phyloP scores from a whole-genome alignment of 257 asterid species.

The Solanum clarkiae region DNA sequence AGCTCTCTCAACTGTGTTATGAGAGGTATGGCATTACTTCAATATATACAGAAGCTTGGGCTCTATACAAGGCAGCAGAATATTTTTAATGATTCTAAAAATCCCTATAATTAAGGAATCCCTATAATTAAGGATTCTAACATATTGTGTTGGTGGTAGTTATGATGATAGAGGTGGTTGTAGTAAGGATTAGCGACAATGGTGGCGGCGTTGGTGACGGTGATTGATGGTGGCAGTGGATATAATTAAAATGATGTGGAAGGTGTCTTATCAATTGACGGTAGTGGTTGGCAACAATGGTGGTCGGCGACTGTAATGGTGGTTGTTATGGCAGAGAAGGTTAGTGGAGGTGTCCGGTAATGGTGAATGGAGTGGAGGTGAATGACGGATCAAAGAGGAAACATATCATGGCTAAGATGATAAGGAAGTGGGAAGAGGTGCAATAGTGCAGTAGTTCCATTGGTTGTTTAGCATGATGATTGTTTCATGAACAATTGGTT shows the following conservation, averaged over 20 bases:
- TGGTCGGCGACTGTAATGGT: not conserved
- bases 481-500: not conserved
- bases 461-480: not conserved
- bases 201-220: not conserved
- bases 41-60: too few relatives aligned
- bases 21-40: too few relatives aligned
- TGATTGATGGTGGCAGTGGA: not conserved
- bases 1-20: too few relatives aligned
- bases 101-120: too few relatives aligned
- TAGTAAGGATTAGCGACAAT: not conserved
- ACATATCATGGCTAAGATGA: not conserved
- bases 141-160: not conserved
- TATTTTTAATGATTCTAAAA: too few relatives aligned
- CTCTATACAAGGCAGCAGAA: too few relatives aligned
- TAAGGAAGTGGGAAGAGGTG: not conserved
- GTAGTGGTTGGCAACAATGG: not conserved
- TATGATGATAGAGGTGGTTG: not conserved
- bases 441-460: not conserved
- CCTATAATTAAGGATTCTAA: too few relatives aligned
- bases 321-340: not conserved
- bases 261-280: not conserved
- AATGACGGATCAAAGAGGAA: not conserved
- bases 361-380: not conserved
- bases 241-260: not conserved
- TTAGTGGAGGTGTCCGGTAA: not conserved